Percentiles rank a stretch among this genome's conserved stretches.
Evolutionary conservation across 805 yeast genomes (phyloP).

Genomic region (Schizosaccharomyces octosporus): DNA sequence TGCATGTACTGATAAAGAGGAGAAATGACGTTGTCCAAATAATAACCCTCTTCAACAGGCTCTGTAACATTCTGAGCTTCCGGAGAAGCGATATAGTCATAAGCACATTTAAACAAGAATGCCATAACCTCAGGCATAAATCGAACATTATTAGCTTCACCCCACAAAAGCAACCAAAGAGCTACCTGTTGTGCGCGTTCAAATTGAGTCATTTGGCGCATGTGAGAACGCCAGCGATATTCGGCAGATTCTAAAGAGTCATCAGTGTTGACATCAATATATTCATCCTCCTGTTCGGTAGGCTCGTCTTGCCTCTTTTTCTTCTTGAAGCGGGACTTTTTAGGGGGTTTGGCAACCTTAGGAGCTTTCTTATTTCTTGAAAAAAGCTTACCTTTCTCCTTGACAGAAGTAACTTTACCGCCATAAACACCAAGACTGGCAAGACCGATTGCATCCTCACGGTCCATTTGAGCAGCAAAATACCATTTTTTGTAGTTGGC

Average conservation of each 20-base stretch:
- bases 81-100: slow-evolving; percentile 69
- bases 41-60: slow-evolving; percentile 37
- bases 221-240: slow-evolving; percentile 47
- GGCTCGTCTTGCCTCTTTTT: slow-evolving; percentile 17
- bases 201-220: slow-evolving; percentile 27
- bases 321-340: slow-evolving; percentile 19
- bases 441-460: slow-evolving; percentile 45
- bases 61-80: slow-evolving; percentile 54
- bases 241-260: slow-evolving; percentile 53
- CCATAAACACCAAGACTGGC: slow-evolving; percentile 18
- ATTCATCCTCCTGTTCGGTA: slow-evolving; percentile 3
- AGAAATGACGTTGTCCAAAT: slow-evolving; percentile 70
- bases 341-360: slow-evolving; percentile 21
- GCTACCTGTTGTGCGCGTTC: slow-evolving; percentile 46
- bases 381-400: neutral
- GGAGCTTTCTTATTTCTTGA: neutral
- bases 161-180: slow-evolving; percentile 42
- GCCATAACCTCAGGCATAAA: slow-evolving; percentile 76
- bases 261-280: slow-evolving; percentile 3
- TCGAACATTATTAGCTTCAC: slow-evolving; percentile 68
- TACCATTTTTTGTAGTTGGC: slow-evolving; percentile 83
- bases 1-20: slow-evolving; percentile 54
- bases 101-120: slow-evolving; percentile 85
- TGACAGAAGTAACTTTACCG: neutral
- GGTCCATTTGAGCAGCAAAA: slow-evolving; percentile 58